Percentiles rank a stretch among this genome's conserved stretches.
Conservation (phyloP, 306 rosid genomes). For the Rubus parviflorus region DNA sequence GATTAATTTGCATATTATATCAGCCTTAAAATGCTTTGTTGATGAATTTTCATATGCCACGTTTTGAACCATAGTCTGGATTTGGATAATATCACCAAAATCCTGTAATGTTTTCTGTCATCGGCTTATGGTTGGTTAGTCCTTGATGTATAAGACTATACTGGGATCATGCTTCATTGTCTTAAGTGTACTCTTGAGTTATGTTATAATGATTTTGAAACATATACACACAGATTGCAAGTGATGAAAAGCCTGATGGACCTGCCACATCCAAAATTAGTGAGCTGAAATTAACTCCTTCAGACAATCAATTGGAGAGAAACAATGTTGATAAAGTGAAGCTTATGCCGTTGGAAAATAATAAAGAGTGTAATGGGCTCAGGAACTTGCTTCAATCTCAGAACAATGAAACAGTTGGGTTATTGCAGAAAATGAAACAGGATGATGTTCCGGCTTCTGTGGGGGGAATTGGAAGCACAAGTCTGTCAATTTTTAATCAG, state of each 20-base stretch:
- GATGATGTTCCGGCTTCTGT: constrained; percentile 52
- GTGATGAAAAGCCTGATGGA: constrained; percentile 55
- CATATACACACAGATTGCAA: constrained; percentile 48
- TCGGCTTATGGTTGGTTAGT: constrained; percentile 5
- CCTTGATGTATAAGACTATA: constrained; percentile 18
- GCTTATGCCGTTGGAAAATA: constrained; percentile 45
- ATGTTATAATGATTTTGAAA: constrained; percentile 31
- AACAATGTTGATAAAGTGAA: constrained; percentile 33
- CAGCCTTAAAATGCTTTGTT: neutral
- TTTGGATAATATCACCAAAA: neutral
- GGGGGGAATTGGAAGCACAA: constrained; percentile 53
- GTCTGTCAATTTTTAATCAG: constrained; percentile 45
- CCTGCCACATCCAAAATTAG: constrained; percentile 47
- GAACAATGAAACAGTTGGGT: constrained; percentile 46
- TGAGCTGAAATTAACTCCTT: constrained; percentile 44
- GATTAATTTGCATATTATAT: constrained; percentile 27
- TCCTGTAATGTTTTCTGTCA: neutral
- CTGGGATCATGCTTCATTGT: neutral
- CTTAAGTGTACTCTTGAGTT: constrained; percentile 6
- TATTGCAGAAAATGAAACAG: constrained; percentile 54
- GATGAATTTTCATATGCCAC: neutral
- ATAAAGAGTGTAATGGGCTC: constrained; percentile 52
- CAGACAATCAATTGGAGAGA: constrained; percentile 47
- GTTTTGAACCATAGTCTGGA: neutral
- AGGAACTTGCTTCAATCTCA: constrained; percentile 67